Evolutionary conservation across 805 yeast species (phyloP), one percentile per base, ranked within the genome.

Genomic region (Maudiozyma barnettii): DNA sequence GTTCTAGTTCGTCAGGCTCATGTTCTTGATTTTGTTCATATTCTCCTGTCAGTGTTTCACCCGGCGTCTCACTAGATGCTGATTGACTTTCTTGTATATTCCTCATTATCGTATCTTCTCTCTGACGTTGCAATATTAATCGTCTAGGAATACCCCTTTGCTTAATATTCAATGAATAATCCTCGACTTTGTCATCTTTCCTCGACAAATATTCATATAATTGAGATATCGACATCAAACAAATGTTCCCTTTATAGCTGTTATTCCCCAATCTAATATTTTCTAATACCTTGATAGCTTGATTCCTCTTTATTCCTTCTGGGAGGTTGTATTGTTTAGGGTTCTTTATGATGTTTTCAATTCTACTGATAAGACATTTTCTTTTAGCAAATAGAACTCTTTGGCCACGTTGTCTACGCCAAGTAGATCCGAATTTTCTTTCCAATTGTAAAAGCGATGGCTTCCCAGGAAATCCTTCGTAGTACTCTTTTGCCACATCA

Each of bases 191-290:
- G 31, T 61, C 65, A 54, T 50, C 51, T 36, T 57, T 55, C 29
- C 58, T 57, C 3, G 61, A 56, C 39, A 61, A 54, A 43, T 61
- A 61, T 9, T 54, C 51, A 45, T 61, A 61, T 16, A 61, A 45
- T 44, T 55, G 63, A 14, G 60, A 51, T 39, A 61, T 43, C 5
- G 60, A 51, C 50, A 61, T 46, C 31, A 53, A 41, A 31, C 54
- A 51, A 36, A 47, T 49, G 22, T 51, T 49, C 5, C 59, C 58
- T 19, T 50, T 53, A 40, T 45, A 56, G n/a, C 42, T 46, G 44
- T 61, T 60, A 46, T 61, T 61, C 5, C 64, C 64, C 37, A 61
- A 41, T 41, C 65, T 49, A n/a, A 61, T 51, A 39, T 61, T 61
- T 42, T 61, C 65, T 4, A 61, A 52, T 2, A 61, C 59, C 35